These are phyloP conservation scores for Nidularia pulvinata DNA, from an alignment of 768 basidiomycete genomes.

Conservation along the genomic window DNA sequence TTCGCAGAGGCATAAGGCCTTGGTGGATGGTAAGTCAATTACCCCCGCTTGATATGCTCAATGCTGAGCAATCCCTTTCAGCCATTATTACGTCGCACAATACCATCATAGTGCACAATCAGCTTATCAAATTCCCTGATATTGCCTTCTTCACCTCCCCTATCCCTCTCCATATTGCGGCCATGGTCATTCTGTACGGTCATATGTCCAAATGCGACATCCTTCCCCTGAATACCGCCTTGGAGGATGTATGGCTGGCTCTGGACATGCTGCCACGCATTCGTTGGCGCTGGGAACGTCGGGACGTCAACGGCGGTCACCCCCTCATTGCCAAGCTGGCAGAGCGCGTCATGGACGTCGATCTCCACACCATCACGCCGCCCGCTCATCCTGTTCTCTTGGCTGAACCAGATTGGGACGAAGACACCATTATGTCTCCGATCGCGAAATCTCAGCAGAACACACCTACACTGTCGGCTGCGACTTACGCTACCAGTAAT, in stretches of 20 bases:
- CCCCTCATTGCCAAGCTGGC: slow-evolving; percentile 85
- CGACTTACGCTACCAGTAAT: slow-evolving; percentile 25
- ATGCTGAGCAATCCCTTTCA: slow-evolving; percentile 2
- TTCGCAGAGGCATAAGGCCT: slow-evolving; percentile 62
- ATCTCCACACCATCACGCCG: slow-evolving; percentile 61
- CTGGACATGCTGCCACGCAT: slow-evolving; percentile 88
- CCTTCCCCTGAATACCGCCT: slow-evolving; percentile 60
- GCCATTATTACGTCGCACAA: slow-evolving; percentile 89
- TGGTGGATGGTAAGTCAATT: slow-evolving; percentile 67
- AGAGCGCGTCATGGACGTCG: slow-evolving; percentile 75
- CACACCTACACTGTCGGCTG: slow-evolving; percentile 36
- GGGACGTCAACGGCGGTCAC: slow-evolving; percentile 76
- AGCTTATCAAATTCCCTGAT: slow-evolving; percentile 83
- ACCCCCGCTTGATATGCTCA: no score
- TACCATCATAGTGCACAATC: slow-evolving; percentile 81
- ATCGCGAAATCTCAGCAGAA: slow-evolving; percentile 34
- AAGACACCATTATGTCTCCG: slow-evolving; percentile 32
- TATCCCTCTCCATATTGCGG: slow-evolving; percentile 86
- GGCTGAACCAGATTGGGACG: slow-evolving; percentile 55
- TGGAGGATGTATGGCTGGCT: slow-evolving; percentile 86
- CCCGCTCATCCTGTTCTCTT: slow-evolving; percentile 42
- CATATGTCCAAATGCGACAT: slow-evolving; percentile 80
- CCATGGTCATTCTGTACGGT: slow-evolving; percentile 90
- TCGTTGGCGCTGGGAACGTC: slow-evolving; percentile 92
- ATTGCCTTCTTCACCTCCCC: slow-evolving; percentile 90